Evolutionary conservation across 2,329 filamentous ascomycete species (phyloP).

Genomic region (Aspergillus eucalypticola): DNA sequence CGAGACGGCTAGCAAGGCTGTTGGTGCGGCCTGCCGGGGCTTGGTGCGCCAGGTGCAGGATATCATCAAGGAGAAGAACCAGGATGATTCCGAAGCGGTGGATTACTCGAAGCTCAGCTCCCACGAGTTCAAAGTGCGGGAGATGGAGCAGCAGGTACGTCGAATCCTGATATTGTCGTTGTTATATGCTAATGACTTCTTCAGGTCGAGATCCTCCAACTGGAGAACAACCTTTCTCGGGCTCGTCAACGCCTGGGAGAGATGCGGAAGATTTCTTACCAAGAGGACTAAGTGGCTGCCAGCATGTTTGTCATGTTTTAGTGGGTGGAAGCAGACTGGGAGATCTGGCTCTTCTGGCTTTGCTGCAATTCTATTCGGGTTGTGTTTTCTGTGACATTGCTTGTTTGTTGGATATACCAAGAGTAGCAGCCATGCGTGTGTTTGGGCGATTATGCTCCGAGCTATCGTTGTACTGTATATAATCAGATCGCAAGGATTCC

Average conservation of each 20-base stretch:
- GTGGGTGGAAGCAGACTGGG: not conserved
- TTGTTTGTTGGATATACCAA: not conserved
- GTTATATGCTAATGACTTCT: not conserved
- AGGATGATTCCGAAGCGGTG: constrained; percentile 73
- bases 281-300: constrained; percentile 60
- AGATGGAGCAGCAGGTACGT: constrained; percentile 99
- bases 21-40: constrained; percentile 81
- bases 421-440: not conserved
- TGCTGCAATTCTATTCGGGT: not conserved
- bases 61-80: constrained; percentile 85
- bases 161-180: not conserved
- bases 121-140: constrained; percentile 96
- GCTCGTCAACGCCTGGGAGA: constrained; percentile 85
- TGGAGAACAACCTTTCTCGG: constrained; percentile 80
- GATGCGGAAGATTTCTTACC: constrained; percentile 97
- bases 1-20: constrained; percentile 88
- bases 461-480: not conserved
- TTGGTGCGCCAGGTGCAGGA: constrained; percentile 91
- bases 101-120: constrained; percentile 87
- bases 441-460: no score
- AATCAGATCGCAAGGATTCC: not conserved
- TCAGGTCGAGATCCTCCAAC: constrained; percentile 93
- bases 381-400: not conserved
- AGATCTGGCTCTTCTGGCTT: not conserved
- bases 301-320: not conserved